Evolutionary conservation across 352 stramenopile genomes (phyloP).

Genomic region (Pythium plurisporium): DNA sequence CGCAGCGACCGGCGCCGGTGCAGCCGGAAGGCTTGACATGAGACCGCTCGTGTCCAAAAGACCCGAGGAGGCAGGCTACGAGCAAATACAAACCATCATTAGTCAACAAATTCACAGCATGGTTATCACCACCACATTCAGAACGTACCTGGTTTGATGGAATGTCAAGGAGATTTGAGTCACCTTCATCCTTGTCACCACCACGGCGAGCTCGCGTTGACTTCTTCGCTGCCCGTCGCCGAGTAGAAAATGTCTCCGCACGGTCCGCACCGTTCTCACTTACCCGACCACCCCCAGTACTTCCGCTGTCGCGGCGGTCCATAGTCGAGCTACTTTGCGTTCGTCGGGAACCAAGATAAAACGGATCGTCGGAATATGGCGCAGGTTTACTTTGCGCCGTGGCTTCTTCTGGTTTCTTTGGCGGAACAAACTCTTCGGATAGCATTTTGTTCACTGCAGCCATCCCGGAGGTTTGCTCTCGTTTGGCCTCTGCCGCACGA

Average conservation of each 20-base stretch:
- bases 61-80: slow-evolving; percentile 23
- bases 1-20: slow-evolving; percentile 23
- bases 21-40: slow-evolving; percentile 38
- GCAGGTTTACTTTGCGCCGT: slow-evolving; percentile 34
- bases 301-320: slow-evolving; percentile 20
- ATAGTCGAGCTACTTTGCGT: slow-evolving; percentile 38
- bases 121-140: background rate
- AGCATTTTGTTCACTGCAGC: slow-evolving; percentile 76
- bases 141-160: slow-evolving; percentile 17
- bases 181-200: slow-evolving; percentile 47
- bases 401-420: slow-evolving; percentile 37
- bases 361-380: slow-evolving; percentile 77
- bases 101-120: background rate
- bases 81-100: background rate
- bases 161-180: slow-evolving; percentile 61
- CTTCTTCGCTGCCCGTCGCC: slow-evolving; percentile 68
- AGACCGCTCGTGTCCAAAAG: slow-evolving; percentile 48
- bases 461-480: slow-evolving; percentile 57
- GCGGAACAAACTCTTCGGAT: slow-evolving; percentile 64
- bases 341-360: slow-evolving; percentile 55
- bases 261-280: slow-evolving; percentile 35
- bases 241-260: slow-evolving; percentile 65
- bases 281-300: slow-evolving; percentile 11
- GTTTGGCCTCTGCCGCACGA: slow-evolving; percentile 59
- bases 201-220: slow-evolving; percentile 40